A percentile compares a stretch with the other conserved stretches of the same genome.
phyloP scores from a whole-genome alignment of 2,329 filamentous ascomycete species.

The Boeremia lycopersici region DNA sequence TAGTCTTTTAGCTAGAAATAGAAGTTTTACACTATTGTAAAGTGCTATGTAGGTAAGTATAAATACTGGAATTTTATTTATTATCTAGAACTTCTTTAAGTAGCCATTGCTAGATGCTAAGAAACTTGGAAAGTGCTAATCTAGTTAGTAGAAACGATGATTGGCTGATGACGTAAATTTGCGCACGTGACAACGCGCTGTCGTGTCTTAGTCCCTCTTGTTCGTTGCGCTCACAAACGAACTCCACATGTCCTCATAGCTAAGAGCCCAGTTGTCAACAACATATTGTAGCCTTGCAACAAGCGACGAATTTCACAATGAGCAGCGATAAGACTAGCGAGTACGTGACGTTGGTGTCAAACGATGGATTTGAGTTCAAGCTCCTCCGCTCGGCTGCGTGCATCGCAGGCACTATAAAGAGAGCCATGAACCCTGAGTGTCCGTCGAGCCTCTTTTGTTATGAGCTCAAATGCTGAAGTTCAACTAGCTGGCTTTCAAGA shows the following conservation, averaged over 20 bases:
- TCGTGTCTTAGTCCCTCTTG: neutral
- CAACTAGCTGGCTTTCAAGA: slow-evolving; percentile 67
- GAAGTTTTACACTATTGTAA: too few relatives aligned
- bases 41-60: too few relatives aligned
- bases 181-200: slow-evolving; percentile 10
- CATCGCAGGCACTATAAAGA: slow-evolving; percentile 73
- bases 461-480: neutral
- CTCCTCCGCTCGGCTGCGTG: slow-evolving; percentile 73
- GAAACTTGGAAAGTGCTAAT: too few relatives aligned
- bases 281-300: neutral
- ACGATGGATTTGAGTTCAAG: slow-evolving; percentile 78
- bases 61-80: too few relatives aligned
- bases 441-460: slow-evolving; percentile 28
- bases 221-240: neutral
- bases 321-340: slow-evolving; percentile 54
- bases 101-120: too few relatives aligned
- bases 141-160: too few relatives aligned
- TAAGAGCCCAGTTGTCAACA: neutral
- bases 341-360: slow-evolving; percentile 78
- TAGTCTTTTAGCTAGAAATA: too few relatives aligned
- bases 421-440: slow-evolving; percentile 75
- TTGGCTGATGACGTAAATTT: slow-evolving; percentile 1
- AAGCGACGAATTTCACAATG: slow-evolving; percentile 19
- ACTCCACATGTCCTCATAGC: neutral
- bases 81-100: too few relatives aligned